These are phyloP conservation scores for Cyanodermella asteris DNA, from an alignment of 2,329 filamentous ascomycete genomes.

Conservation along the genomic window DNA sequence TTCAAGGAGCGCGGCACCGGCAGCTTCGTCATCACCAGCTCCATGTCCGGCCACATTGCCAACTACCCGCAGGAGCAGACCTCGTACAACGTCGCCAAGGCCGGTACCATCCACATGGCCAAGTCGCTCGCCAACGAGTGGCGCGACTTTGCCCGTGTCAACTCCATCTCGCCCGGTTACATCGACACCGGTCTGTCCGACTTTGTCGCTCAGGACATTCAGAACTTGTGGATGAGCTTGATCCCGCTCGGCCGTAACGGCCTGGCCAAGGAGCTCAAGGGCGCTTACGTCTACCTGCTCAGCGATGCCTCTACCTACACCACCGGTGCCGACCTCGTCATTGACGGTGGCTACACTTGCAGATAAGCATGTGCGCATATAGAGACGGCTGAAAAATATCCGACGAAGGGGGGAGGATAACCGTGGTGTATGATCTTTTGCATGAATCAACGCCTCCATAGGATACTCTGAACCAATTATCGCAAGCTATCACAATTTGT, in stretches of 20 bases:
- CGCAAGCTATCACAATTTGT: too few relatives aligned
- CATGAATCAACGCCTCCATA: too few relatives aligned
- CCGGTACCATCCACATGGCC: slow-evolving; percentile 43
- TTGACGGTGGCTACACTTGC: slow-evolving; percentile 19
- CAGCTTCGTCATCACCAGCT: slow-evolving; percentile 44
- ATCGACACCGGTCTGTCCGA: slow-evolving; percentile 46
- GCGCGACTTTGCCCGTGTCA: slow-evolving; percentile 46
- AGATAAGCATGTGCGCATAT: too few relatives aligned
- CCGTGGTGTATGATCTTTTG: too few relatives aligned
- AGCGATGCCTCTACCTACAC: slow-evolving; percentile 23
- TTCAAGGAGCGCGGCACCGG: slow-evolving; percentile 44
- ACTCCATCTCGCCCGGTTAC: slow-evolving; percentile 46
- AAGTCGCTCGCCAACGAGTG: slow-evolving; percentile 46
- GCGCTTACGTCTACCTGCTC: slow-evolving; percentile 28
- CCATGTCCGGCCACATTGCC: slow-evolving; percentile 34
- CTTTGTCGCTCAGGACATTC: slow-evolving; percentile 36
- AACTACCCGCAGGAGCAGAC: slow-evolving; percentile 43
- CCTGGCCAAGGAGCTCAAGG: slow-evolving; percentile 44
- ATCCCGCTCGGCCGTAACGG: slow-evolving; percentile 39
- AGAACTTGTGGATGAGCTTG: slow-evolving; percentile 37
- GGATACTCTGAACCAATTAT: too few relatives aligned
- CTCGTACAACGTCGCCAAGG: slow-evolving; percentile 43
- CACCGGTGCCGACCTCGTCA: slow-evolving; percentile 22
- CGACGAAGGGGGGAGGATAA: too few relatives aligned
- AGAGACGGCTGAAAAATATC: too few relatives aligned